phyloP scores from a whole-genome alignment of 768 basidiomycete genomes.

The Boletus vinaceobasis region DNA sequence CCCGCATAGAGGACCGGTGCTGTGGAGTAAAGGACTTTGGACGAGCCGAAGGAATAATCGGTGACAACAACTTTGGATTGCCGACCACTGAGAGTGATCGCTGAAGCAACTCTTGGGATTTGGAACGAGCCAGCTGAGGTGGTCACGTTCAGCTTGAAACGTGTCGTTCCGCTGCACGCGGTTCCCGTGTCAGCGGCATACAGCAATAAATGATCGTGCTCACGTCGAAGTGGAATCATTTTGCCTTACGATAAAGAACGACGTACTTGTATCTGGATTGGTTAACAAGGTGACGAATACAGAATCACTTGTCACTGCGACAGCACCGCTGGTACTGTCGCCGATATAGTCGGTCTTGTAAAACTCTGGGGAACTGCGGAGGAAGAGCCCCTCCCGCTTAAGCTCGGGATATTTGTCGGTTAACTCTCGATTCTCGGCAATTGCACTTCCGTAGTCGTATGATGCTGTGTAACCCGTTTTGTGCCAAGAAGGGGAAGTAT shows the following conservation, averaged over 20 bases:
- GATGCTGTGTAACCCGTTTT: conserved; percentile 37
- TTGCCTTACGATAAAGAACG: conserved; percentile 73
- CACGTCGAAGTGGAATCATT: conserved; percentile 63
- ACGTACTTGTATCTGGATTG: conserved; percentile 64
- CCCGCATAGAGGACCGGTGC: conserved; percentile 70
- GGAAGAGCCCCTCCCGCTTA: conserved; percentile 73
- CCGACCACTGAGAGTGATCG: conserved; percentile 62
- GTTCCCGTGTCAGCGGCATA: background rate
- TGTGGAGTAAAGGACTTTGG: conserved; percentile 64
- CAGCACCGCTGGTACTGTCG: conserved; percentile 51
- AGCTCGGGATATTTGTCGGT: conserved; percentile 72
- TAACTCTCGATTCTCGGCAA: conserved; percentile 64
- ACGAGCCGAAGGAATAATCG: conserved; percentile 68
- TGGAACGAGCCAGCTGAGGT: conserved; percentile 50
- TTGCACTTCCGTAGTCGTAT: conserved; percentile 78
- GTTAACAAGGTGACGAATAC: conserved; percentile 59
- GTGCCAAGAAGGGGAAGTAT: background rate
- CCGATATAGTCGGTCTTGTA: conserved; percentile 76
- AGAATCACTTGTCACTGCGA: conserved; percentile 39
- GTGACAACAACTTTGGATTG: conserved; percentile 73
- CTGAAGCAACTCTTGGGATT: conserved; percentile 51
- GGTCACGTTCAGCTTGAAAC: conserved; percentile 59
- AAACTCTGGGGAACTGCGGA: conserved; percentile 76
- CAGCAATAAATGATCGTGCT: conserved; percentile 19
- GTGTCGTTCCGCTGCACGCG: conserved; percentile 27